Conservation (phyloP, 345 rosid genomes). For the Eucalyptus marginata region DNA sequence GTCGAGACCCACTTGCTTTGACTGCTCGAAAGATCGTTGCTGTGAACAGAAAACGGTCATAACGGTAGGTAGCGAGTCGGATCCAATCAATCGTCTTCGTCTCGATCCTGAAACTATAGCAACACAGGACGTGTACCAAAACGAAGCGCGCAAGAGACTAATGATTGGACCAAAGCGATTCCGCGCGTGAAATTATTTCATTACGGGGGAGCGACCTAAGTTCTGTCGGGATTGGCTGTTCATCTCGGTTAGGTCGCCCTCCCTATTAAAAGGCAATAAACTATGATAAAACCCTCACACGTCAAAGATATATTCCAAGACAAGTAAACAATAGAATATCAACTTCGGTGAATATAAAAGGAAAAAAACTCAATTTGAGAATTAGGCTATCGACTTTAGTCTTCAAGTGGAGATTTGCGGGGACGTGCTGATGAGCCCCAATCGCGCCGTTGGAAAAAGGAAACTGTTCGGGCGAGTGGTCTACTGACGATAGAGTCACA, state of each 20-base stretch:
- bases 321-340: neutral
- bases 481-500: neutral
- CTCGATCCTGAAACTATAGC: neutral
- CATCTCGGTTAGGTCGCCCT: neutral
- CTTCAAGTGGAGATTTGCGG: neutral
- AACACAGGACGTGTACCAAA: neutral
- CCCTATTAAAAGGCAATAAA: neutral
- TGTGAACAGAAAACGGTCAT: neutral
- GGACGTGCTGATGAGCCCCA: neutral
- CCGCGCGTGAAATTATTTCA: neutral
- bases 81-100: neutral
- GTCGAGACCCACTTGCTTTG: neutral
- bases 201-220: neutral
- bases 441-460: neutral
- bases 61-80: neutral
- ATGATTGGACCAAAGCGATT: neutral
- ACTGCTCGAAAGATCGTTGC: neutral
- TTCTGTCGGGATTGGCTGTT: neutral
- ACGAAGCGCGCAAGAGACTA: neutral
- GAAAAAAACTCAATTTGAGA: neutral
- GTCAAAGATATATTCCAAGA: neutral
- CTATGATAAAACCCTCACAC: neutral
- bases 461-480: neutral
- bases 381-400: neutral
- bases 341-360: neutral